A percentile compares a stretch with the other conserved stretches of the same genome.
phyloP scores from a whole-genome alignment of 2,329 filamentous ascomycete species.

The Fusarium sp. region DNA sequence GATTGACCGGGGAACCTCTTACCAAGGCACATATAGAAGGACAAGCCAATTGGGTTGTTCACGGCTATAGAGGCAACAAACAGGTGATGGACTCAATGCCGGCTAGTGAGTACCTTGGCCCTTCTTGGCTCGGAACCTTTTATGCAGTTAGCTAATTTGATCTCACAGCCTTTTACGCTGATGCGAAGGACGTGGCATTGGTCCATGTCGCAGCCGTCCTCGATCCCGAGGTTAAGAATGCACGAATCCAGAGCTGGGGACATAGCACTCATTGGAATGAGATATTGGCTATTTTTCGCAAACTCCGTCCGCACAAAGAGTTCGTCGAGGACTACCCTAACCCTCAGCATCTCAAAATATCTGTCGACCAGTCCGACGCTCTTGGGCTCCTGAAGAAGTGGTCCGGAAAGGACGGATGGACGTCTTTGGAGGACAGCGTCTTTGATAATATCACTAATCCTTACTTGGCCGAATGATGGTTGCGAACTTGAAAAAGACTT shows the following conservation, averaged over 20 bases:
- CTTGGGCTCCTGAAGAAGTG: slow-evolving; percentile 6
- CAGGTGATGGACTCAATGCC: background rate
- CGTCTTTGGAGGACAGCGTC: too few relatives aligned
- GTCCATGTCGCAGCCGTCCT: slow-evolving; percentile 15
- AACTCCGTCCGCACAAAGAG: slow-evolving; percentile 5
- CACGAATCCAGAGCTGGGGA: slow-evolving; percentile 17
- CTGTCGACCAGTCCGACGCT: slow-evolving; percentile 1
- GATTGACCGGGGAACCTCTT: slow-evolving; percentile 36
- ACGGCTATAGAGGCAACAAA: slow-evolving; percentile 9
- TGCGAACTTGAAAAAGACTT: slow-evolving; percentile 70
- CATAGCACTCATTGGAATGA: slow-evolving; percentile 18
- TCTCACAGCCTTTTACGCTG: slow-evolving; percentile 6
- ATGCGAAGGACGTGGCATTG: slow-evolving; percentile 18
- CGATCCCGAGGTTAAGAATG: slow-evolving; percentile 10
- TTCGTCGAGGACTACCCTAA: slow-evolving; percentile 9
- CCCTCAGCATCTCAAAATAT: slow-evolving; percentile 1
- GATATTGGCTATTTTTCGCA: slow-evolving; percentile 7
- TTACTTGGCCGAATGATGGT: slow-evolving; percentile 12
- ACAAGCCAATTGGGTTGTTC: slow-evolving; percentile 8
- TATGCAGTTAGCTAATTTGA: background rate
- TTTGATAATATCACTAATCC: too few relatives aligned
- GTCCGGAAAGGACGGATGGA: slow-evolving; percentile 12
- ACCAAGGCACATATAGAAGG: slow-evolving; percentile 34
- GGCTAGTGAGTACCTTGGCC: background rate
- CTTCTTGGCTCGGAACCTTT: too few relatives aligned